Percentiles rank a stretch among this genome's conserved stretches.
phyloP scores from a whole-genome alignment of 1,139 yeast species.

The Kluyveromyces marxianus region DNA sequence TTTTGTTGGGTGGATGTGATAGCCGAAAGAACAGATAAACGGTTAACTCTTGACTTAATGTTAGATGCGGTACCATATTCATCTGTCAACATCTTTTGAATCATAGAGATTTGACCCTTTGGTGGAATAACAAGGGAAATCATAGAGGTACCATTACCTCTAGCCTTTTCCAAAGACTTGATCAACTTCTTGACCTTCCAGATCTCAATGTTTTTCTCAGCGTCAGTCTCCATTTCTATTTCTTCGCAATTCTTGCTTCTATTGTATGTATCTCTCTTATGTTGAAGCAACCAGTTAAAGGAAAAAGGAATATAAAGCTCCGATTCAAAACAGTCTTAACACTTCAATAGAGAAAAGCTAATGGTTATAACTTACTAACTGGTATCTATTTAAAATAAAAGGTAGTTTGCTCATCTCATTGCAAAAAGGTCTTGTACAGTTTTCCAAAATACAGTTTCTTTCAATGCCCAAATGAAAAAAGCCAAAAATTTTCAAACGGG shows the following conservation, averaged over 20 bases:
- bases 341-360: too few relatives aligned
- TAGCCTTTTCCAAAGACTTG: slow-evolving; percentile 77
- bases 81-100: slow-evolving; percentile 89
- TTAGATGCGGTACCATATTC: slow-evolving; percentile 98
- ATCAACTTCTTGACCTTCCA: slow-evolving; percentile 96
- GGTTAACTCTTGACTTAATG: slow-evolving; percentile 93
- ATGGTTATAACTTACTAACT: too few relatives aligned
- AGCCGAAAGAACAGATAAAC: slow-evolving; percentile 90
- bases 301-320: too few relatives aligned
- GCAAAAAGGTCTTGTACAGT: too few relatives aligned
- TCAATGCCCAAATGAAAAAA: too few relatives aligned
- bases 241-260: not conserved
- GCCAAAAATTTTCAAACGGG: too few relatives aligned
- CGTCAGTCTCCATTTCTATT: slow-evolving; percentile 44
- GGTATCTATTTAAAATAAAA: too few relatives aligned
- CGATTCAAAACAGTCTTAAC: too few relatives aligned
- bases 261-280: not conserved
- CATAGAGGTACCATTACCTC: slow-evolving; percentile 99
- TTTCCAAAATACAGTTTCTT: too few relatives aligned
- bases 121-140: slow-evolving; percentile 94
- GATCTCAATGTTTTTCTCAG: slow-evolving; percentile 94
- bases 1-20: slow-evolving; percentile 97
- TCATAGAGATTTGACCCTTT: slow-evolving; percentile 81
- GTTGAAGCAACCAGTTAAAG: too few relatives aligned
- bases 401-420: too few relatives aligned